Conservation (phyloP, 805 yeast genomes). For the Kazachstania bromeliacearum region DNA sequence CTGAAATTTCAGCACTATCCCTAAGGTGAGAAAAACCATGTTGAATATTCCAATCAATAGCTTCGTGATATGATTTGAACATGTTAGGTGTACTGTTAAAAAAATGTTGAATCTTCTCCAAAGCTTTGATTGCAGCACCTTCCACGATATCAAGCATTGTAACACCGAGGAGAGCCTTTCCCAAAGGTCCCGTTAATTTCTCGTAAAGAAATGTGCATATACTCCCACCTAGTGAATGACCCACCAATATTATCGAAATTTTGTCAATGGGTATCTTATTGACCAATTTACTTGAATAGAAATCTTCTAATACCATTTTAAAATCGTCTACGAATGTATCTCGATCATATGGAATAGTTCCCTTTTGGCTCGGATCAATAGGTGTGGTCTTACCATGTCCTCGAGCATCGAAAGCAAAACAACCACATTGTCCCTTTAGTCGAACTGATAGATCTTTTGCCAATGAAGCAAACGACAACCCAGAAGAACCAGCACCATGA, state of each 20-base stretch:
- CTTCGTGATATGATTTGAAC: conserved; percentile 46
- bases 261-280: conserved; percentile 6
- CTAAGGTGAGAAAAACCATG: conserved; percentile 44
- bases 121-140: conserved; percentile 72
- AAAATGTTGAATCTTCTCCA: conserved; percentile 58
- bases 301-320: conserved; percentile 34
- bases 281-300: conserved; percentile 22
- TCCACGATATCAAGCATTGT: conserved; percentile 87
- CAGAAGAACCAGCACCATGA: conserved; percentile 95
- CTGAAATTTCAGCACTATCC: conserved; percentile 63
- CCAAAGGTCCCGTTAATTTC: conserved; percentile 13
- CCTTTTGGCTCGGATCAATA: conserved; percentile 16
- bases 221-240: conserved; percentile 92
- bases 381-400: conserved; percentile 67
- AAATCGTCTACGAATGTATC: conserved; percentile 52
- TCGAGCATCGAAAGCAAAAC: conserved; percentile 67
- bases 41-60: conserved; percentile 75
- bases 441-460: conserved; percentile 28
- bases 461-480: conserved; percentile 61
- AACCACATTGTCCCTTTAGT: conserved; percentile 42
- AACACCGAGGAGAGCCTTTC: conserved; percentile 47
- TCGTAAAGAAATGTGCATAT: conserved; percentile 50
- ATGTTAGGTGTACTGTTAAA: conserved; percentile 52
- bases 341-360: conserved; percentile 33
- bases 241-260: conserved; percentile 48